These are phyloP conservation scores for Eimeria falciformis DNA, from an alignment of 169 alveolate genomes.

Conservation along the genomic window DNA sequence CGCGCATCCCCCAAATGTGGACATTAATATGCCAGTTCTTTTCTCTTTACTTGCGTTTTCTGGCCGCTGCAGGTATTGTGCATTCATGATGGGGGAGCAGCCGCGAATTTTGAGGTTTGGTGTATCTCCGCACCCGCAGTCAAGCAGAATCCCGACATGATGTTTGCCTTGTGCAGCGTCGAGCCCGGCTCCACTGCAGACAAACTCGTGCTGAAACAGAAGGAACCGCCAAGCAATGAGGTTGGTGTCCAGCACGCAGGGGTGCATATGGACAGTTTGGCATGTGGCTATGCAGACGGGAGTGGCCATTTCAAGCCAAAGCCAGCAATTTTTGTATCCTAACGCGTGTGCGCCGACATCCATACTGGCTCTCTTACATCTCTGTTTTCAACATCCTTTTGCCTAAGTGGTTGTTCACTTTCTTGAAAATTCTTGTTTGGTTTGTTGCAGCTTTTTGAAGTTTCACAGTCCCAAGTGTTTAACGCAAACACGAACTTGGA, in stretches of 20 bases:
- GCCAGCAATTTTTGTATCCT: no score
- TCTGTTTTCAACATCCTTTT: no score
- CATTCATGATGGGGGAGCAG: background rate
- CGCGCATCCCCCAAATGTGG: background rate
- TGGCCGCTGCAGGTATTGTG: background rate
- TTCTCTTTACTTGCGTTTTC: background rate
- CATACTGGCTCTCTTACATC: background rate
- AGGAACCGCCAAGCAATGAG: conserved; percentile 86
- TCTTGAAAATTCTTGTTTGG: background rate
- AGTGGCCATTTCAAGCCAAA: no score
- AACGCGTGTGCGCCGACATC: background rate
- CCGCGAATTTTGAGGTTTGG: conserved; percentile 91
- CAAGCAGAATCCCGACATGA: conserved; percentile 88
- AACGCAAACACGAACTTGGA: conserved; percentile 72
- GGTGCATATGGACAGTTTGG: no score
- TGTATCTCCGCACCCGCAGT: conserved; percentile 92
- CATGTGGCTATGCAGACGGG: no score
- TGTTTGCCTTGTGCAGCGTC: conserved; percentile 93
- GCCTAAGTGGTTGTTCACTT: background rate
- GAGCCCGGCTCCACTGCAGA: conserved; percentile 90
- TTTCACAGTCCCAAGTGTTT: conserved; percentile 15
- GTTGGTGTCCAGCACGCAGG: background rate
- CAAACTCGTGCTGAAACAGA: conserved; percentile 87
- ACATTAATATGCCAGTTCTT: background rate
- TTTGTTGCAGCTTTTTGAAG: conserved; percentile 58